Evolutionary conservation across 129 eudicot genomes (phyloP).

Genomic region (Flaveria robusta): DNA sequence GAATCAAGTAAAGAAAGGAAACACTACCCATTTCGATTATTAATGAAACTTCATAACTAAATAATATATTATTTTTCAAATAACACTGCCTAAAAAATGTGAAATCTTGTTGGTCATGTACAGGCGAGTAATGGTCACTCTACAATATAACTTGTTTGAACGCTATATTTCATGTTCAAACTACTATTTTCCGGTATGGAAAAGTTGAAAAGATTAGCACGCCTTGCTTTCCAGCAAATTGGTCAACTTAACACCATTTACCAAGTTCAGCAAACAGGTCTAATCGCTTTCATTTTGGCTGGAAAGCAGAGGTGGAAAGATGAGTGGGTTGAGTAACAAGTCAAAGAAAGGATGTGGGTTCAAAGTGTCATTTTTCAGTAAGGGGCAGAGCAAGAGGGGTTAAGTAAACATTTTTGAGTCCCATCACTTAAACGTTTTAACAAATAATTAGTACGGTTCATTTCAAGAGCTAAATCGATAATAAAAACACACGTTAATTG

Average conservation of each 20-base stretch:
- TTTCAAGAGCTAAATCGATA: too few relatives aligned
- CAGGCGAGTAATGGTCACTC: neutral
- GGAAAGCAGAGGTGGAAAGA: slow-evolving; percentile 6
- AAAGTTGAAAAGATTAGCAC: neutral
- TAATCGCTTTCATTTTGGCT: neutral
- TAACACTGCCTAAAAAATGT: neutral
- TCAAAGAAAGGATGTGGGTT: neutral
- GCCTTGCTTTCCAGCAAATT: slow-evolving; percentile 2
- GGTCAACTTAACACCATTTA: slow-evolving; percentile 12
- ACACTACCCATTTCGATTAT: neutral
- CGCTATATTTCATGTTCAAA: slow-evolving; percentile 1
- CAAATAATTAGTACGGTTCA: too few relatives aligned
- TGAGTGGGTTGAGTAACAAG: neutral
- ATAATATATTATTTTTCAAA: neutral
- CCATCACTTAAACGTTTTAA: neutral
- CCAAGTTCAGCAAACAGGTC: neutral
- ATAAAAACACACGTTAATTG: too few relatives aligned
- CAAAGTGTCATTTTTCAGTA: neutral
- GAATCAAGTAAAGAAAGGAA: slow-evolving; percentile 18
- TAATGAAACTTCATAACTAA: slow-evolving; percentile 8
- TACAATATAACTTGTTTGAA: slow-evolving; percentile 12
- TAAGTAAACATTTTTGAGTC: neutral
- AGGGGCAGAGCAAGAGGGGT: neutral
- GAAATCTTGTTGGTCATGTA: slow-evolving; percentile 1
- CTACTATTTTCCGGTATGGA: neutral